Evolutionary conservation across 345 rosid genomes (phyloP).

Genomic region (Camelina sativa): DNA sequence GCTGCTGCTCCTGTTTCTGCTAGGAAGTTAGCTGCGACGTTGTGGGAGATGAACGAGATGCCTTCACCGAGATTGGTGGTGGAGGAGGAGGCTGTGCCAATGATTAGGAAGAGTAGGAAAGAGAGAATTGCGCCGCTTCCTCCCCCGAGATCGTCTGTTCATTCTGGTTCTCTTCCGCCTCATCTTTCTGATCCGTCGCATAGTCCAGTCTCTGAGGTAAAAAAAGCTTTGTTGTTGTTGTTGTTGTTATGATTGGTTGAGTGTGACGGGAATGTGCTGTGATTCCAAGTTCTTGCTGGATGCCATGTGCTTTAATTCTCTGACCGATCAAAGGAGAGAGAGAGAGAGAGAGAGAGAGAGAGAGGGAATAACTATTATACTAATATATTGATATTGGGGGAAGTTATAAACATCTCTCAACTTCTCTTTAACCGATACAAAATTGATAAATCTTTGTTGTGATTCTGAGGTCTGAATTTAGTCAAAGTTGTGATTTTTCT

Average conservation of each 20-base stretch:
- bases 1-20: constrained; percentile 79
- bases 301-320: constrained; percentile 43
- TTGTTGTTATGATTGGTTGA: constrained; percentile 29
- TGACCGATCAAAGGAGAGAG: constrained; percentile 42
- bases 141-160: constrained; percentile 63
- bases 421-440: constrained; percentile 17
- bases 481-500: constrained; percentile 40
- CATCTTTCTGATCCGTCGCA: constrained; percentile 97
- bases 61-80: constrained; percentile 68
- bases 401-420: constrained; percentile 11
- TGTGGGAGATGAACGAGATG: constrained; percentile 99
- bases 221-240: not conserved
- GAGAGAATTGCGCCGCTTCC: constrained; percentile 53
- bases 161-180: constrained; percentile 83
- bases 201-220: constrained; percentile 94
- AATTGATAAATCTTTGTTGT: constrained; percentile 33
- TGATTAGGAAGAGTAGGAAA: constrained; percentile 56
- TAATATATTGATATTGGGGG: constrained; percentile 14
- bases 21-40: constrained; percentile 92
- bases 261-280: constrained; percentile 34
- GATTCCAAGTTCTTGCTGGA: constrained; percentile 43
- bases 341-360: not conserved
- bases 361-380: not conserved
- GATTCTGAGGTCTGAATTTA: constrained; percentile 47
- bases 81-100: constrained; percentile 46